phyloP scores from a whole-genome alignment of 805 yeast species.

The Wickerhamiella sergipiensis region DNA sequence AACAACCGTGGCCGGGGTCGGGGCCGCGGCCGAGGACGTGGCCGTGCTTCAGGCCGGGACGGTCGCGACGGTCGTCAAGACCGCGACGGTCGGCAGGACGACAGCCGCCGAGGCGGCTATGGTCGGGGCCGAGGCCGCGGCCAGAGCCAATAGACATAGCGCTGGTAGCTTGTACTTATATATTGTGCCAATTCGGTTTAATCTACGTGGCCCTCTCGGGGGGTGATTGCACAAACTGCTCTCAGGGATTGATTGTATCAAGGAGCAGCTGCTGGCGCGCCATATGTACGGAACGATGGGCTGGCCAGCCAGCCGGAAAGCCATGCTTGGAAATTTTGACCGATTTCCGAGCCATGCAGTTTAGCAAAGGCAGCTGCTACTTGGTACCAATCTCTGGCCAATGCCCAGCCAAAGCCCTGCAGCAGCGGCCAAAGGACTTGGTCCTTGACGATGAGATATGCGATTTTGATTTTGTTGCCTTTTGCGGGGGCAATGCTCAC shows the following conservation, averaged over 20 bases:
- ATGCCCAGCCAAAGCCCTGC: constrained; percentile 26
- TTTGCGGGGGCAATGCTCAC: constrained; percentile 22
- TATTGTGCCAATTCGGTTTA: too few relatives aligned
- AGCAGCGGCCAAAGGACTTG: constrained; percentile 23
- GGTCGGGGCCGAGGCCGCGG: neutral
- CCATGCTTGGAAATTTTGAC: constrained; percentile 9
- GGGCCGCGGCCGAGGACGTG: constrained; percentile 11
- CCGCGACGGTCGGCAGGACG: neutral
- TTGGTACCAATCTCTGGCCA: constrained; percentile 16
- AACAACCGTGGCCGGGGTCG: constrained; percentile 7
- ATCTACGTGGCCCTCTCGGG: too few relatives aligned
- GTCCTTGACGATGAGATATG: constrained; percentile 21
- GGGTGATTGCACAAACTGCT: too few relatives aligned
- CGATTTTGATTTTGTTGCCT: constrained; percentile 17
- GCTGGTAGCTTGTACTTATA: neutral
- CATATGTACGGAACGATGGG: neutral
- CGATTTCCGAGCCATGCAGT: constrained; percentile 9
- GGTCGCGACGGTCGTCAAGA: neutral
- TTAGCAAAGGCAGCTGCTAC: constrained; percentile 7
- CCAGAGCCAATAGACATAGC: neutral
- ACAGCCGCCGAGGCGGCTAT: neutral
- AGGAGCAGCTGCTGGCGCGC: too few relatives aligned
- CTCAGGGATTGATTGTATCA: too few relatives aligned
- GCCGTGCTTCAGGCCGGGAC: constrained; percentile 7
- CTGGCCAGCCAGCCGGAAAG: constrained; percentile 6